Base-by-base conservation (phyloP, 225 moss, liverwort and hornwort genomes). In the Lunularia cruciata region DNA sequence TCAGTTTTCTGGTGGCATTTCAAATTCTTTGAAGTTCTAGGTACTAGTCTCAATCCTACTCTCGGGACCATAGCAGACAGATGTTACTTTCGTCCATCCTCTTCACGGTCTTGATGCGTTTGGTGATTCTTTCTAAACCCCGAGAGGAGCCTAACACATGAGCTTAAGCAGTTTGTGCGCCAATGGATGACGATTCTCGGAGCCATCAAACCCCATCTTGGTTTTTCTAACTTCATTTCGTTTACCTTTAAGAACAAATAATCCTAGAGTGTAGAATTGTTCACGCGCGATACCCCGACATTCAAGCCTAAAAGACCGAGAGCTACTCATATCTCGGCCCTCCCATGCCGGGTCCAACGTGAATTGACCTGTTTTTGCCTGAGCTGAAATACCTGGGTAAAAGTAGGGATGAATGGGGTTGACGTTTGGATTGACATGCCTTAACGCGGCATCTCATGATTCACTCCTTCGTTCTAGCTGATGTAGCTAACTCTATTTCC, bases 261-360 rank as follows among this genome's bases (percentile, higher is more conserved):
- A 54, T 9, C 26, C 9, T 48, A 3, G 7, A 18, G 20, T n/a
- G 51, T 51, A 2, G n/a, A 8, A 51, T 23, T 51, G 54, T 28
- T 28, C 27, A 27, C 26, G 27, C 27, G 20, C 26, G 27, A 54
- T 54, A 27, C 54, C 15, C 54, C 54, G 54, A 27, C 26, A 28
- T 54, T 54, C 54, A 54, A 54, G 54, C 54, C 54, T 25, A 25
- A 13, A 54, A 14, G 54, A 54, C 27, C 27, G 54, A 54, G 28
- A 2, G 12, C 26, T 27, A 54, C 28, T 54, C 54, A 54, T 54
- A 10, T 14, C 54, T 28, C 7, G n/a, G 3, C 52, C 52, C 52
- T 25, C 9, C 8, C 26, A 8, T 8, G 27, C 54, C 54, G 54
- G 54, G 54, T 54, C 54, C 54, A 54, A 3, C 54, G 54, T 54